phyloP scores from a whole-genome alignment of 768 basidiomycete genomes.

The Crepidotus variabilis region DNA sequence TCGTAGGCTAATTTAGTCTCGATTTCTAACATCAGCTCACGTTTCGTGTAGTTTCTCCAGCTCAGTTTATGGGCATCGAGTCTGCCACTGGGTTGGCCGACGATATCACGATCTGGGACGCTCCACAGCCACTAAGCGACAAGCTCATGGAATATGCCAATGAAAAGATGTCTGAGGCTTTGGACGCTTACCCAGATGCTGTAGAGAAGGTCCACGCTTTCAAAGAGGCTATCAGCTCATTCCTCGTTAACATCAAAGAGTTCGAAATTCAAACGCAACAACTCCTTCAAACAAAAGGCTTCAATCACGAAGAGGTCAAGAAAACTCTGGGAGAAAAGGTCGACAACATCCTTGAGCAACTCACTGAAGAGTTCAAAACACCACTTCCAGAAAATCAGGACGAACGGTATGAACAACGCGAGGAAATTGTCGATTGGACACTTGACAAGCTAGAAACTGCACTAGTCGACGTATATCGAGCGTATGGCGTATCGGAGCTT shows the following conservation, averaged over 20 bases:
- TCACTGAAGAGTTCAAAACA: constrained; percentile 26
- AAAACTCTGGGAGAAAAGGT: constrained; percentile 8
- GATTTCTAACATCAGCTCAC: neutral
- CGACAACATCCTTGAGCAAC: constrained; percentile 12
- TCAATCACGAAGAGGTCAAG: neutral
- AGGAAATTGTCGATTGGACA: constrained; percentile 12
- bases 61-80: neutral
- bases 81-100: neutral
- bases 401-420: constrained; percentile 23
- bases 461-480: constrained; percentile 18
- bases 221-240: constrained; percentile 11
- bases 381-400: constrained; percentile 23
- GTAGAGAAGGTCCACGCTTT: constrained; percentile 18
- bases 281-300: neutral
- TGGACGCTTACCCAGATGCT: constrained; percentile 9
- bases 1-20: neutral
- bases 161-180: constrained; percentile 13
- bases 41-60: no score
- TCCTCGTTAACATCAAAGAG: neutral
- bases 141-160: constrained; percentile 13
- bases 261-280: neutral
- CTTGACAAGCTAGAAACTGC: constrained; percentile 22
- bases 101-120: constrained; percentile 12
- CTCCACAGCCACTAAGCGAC: constrained; percentile 11
- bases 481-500: constrained; percentile 21